Percentiles rank a stretch among this genome's conserved stretches.
phyloP scores from a whole-genome alignment of 1,284 basidiomycete genomes.

The Moesziomyces parantarcticus region DNA sequence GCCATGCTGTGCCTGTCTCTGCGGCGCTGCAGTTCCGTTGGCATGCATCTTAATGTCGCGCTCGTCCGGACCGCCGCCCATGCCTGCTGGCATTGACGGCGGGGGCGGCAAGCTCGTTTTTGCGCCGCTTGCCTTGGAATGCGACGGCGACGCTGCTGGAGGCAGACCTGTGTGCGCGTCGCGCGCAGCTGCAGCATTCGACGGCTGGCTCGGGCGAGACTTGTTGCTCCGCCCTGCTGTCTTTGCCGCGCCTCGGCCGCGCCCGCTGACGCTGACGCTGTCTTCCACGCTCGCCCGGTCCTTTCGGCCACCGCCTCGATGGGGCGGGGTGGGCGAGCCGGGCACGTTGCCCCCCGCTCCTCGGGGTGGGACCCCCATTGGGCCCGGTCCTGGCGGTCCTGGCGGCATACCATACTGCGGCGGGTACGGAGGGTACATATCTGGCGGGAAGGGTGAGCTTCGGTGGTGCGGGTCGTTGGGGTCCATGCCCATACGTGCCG shows the following conservation, averaged over 20 bases:
- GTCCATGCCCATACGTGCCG: slow-evolving; percentile 32
- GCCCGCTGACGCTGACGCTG: slow-evolving; percentile 10
- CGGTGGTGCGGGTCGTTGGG: slow-evolving; percentile 39
- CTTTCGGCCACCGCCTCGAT: slow-evolving; percentile 28
- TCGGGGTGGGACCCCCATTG: slow-evolving; percentile 4
- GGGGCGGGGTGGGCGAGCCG: slow-evolving; percentile 36
- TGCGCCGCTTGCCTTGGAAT: slow-evolving; percentile 4
- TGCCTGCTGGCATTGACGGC: slow-evolving; percentile 19
- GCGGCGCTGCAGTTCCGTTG: slow-evolving; percentile 18
- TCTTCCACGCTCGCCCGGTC: slow-evolving; percentile 27
- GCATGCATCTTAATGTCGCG: slow-evolving; percentile 14
- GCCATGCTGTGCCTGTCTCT: background rate
- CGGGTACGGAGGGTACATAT: slow-evolving; percentile 42
- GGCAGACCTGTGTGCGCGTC: background rate
- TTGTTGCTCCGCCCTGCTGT: slow-evolving; percentile 27
- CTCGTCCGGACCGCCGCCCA: slow-evolving; percentile 11
- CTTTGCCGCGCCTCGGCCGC: slow-evolving; percentile 28
- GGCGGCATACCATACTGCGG: slow-evolving; percentile 31
- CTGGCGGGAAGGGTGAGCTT: slow-evolving; percentile 41
- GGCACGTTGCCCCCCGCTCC: slow-evolving; percentile 18
- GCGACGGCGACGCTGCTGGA: slow-evolving; percentile 2
- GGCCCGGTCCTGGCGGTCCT: slow-evolving; percentile 20
- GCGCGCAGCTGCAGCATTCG: background rate
- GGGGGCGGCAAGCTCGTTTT: slow-evolving; percentile 37
- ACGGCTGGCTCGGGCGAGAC: slow-evolving; percentile 15